Evolutionary conservation across 2,329 filamentous ascomycete genomes (phyloP), one percentile per base, ranked within the genome.

Genomic region (Pseudogymnoascus sp.): DNA sequence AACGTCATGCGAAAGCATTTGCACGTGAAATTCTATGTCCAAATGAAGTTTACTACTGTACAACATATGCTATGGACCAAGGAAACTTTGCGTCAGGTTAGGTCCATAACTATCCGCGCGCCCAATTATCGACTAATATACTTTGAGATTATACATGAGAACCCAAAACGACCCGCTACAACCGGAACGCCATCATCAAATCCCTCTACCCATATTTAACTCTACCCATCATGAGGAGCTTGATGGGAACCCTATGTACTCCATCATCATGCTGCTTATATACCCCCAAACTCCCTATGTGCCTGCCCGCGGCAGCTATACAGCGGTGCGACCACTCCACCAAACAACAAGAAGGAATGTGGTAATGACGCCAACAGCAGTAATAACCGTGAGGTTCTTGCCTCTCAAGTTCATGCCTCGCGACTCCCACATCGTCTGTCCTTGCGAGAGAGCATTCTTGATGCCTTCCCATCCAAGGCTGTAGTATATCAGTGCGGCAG

Each of bases 401-500:
- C 57, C 57, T 18, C 57, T 58, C 12, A 16, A 39, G 6, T 58
- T 58, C 20, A 25, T 30, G 6, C 57, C 57, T 30, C 57, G 32
- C 12, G 25, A 38, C 14, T 58, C 57, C 57, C 57, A 58, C 20
- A 38, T 38, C 32, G 57, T 25, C 57, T 38, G 18, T 22, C 57
- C 57, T 16, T 58, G 32, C 57, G 14, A 25, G 22, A n/a, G 25
- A 16, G 37, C 32, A 16, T 38, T 41, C 39, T 57, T 60, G 58
- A 41, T 47, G 8, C 41, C 37, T 30, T 61, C 47, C 11, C 34
- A 61, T 32, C 60, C 60, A 11, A 61, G 47, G 6, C 25, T 59
- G 47, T 61, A 61, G 30, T 61, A 61, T 1, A 61, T 14, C 16
- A 61, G 60, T 14, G 54, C 60, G 12, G 30, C 43, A 30, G 14